Percentiles rank a stretch among this genome's conserved stretches.
Conservation (phyloP, 2,329 filamentous ascomycete genomes). For the Penicillium nordicum region DNA sequence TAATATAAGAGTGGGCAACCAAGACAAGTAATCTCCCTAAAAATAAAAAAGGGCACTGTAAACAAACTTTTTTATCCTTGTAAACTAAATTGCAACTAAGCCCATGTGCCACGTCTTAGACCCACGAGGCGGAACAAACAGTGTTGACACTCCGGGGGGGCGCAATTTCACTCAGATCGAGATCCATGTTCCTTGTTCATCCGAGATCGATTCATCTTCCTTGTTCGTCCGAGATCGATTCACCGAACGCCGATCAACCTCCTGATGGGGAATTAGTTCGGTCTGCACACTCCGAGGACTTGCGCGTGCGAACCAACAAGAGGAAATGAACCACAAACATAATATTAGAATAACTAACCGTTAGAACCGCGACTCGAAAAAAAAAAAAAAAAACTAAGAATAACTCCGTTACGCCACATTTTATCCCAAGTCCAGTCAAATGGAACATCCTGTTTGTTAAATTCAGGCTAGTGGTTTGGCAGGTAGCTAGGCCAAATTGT, state of each 20-base stretch:
- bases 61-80: not conserved
- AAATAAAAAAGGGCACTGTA: not conserved
- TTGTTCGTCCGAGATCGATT: not conserved
- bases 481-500: constrained; percentile 15
- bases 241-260: not conserved
- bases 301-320: not conserved
- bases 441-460: constrained; percentile 11
- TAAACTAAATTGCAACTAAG: not conserved
- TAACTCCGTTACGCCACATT: not conserved
- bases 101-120: constrained; percentile 18
- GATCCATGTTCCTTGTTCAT: not conserved
- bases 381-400: too few species aligned
- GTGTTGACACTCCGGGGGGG: constrained; percentile 9
- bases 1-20: not conserved
- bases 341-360: not conserved
- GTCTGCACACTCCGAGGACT: not conserved
- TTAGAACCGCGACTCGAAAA: not conserved
- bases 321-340: not conserved
- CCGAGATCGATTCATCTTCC: constrained; percentile 1
- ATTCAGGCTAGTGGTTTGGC: constrained; percentile 20
- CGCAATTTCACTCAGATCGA: constrained; percentile 4
- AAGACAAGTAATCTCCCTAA: not conserved
- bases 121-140: constrained; percentile 17
- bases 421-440: not conserved
- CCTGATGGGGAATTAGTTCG: constrained; percentile 1